Conservation (phyloP, 2,329 filamentous ascomycete species). For the Penicillium capsulatum region DNA sequence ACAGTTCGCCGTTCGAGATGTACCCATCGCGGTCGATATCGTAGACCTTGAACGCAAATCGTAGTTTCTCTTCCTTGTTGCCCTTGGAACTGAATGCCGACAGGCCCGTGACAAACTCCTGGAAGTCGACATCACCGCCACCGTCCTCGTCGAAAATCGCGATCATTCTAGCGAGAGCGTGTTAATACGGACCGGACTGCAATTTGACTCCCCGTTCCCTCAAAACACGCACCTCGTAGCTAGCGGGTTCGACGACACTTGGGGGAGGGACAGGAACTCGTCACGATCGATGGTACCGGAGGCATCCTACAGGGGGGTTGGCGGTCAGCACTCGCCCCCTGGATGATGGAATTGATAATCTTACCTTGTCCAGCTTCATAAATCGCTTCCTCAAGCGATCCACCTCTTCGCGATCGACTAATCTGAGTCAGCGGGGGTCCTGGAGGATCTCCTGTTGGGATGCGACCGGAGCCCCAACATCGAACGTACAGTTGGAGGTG, state of each 20-base stretch:
- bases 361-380: conserved; percentile 97
- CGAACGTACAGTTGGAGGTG: conserved; percentile 80
- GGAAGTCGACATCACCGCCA: conserved; percentile 95
- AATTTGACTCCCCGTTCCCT: neutral
- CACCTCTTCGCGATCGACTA: conserved; percentile 96
- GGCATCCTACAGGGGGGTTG: conserved; percentile 64
- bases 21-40: conserved; percentile 98
- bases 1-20: conserved; percentile 97
- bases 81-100: conserved; percentile 96
- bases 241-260: conserved; percentile 95
- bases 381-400: conserved; percentile 94
- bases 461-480: neutral
- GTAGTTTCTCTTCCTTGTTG: conserved; percentile 97
- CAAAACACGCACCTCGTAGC: conserved; percentile 70
- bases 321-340: neutral
- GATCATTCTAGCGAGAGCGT: conserved; percentile 69
- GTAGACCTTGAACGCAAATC: conserved; percentile 98
- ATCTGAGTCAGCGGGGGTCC: conserved; percentile 8
- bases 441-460: neutral
- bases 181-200: neutral
- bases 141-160: conserved; percentile 99
- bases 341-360: conserved; percentile 1
- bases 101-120: conserved; percentile 94
- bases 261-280: conserved; percentile 93
- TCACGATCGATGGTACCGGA: conserved; percentile 98